Conservation (phyloP, 306 rosid species). For the Dryas drummondii region DNA sequence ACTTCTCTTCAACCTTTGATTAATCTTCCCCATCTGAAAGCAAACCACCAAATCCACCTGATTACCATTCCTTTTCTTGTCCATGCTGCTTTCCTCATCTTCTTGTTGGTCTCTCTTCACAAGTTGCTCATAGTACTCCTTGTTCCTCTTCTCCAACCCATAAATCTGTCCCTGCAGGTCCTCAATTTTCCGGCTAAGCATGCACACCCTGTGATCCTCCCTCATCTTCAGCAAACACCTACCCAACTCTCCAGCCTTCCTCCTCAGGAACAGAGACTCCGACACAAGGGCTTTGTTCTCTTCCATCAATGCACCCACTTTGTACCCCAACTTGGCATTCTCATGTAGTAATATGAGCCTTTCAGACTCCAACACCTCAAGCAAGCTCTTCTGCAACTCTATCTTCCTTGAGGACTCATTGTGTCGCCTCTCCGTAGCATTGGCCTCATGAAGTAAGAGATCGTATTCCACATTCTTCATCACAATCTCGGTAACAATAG, state of each 20-base stretch:
- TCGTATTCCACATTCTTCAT: conserved; percentile 71
- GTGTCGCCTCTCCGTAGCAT: conserved; percentile 46
- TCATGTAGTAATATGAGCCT: conserved; percentile 77
- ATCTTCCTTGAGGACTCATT: conserved; percentile 68
- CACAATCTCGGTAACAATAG: conserved; percentile 66
- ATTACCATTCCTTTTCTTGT: conserved; percentile 25
- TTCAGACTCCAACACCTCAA: conserved; percentile 93
- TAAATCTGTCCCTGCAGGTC: conserved; percentile 83
- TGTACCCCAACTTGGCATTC: conserved; percentile 67
- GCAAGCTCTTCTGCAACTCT: conserved; percentile 76
- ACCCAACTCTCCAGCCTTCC: conserved; percentile 78
- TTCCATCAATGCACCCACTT: conserved; percentile 57
- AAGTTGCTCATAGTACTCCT: conserved; percentile 70
- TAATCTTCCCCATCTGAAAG: conserved; percentile 51
- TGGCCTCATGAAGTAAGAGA: conserved; percentile 53
- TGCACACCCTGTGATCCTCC: conserved; percentile 75
- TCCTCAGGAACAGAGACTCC: conserved; percentile 61
- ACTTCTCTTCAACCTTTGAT: conserved; percentile 36
- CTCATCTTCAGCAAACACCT: conserved; percentile 75
- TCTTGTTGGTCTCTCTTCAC: conserved; percentile 35
- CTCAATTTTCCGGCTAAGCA: conserved; percentile 72
- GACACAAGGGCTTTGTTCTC: conserved; percentile 74
- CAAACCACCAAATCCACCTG: conserved; percentile 53
- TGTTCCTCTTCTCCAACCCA: conserved; percentile 87
- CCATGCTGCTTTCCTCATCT: conserved; percentile 15